Percentiles rank a stretch among this genome's conserved stretches.
These are phyloP conservation scores for Helotiales sp. DNA, from an alignment of 2,329 filamentous ascomycete genomes.

Conservation along the genomic window DNA sequence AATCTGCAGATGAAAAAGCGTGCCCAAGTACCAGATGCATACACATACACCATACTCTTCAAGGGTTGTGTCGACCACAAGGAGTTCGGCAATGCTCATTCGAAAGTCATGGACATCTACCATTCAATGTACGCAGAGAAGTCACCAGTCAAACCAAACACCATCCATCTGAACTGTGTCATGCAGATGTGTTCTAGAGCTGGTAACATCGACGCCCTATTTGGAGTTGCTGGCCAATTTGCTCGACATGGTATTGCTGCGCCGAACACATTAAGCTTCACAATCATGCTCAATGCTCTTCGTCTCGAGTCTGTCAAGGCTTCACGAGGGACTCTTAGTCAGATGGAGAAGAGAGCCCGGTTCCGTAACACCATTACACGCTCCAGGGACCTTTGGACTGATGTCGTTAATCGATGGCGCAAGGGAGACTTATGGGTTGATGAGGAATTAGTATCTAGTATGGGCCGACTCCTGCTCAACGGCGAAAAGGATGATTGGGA, in stretches of 20 bases:
- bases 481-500: constrained; percentile 68
- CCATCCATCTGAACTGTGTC: constrained; percentile 88
- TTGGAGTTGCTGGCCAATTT: constrained; percentile 74
- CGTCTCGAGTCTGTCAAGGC: constrained; percentile 50
- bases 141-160: constrained; percentile 70
- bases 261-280: constrained; percentile 77
- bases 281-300: constrained; percentile 81
- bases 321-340: constrained; percentile 38
- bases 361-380: constrained; percentile 61
- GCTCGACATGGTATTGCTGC: constrained; percentile 65
- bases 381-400: constrained; percentile 78
- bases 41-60: constrained; percentile 86
- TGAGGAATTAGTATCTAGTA: constrained; percentile 77
- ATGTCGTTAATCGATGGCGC: constrained; percentile 78
- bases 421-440: constrained; percentile 74
- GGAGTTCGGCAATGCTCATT: constrained; percentile 63
- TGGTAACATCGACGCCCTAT: constrained; percentile 78
- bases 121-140: constrained; percentile 70
- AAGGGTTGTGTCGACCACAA: constrained; percentile 70
- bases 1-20: constrained; percentile 87
- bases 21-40: constrained; percentile 75
- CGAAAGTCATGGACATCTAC: constrained; percentile 77
- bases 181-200: constrained; percentile 79
- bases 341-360: constrained; percentile 41
- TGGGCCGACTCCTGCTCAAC: constrained; percentile 78